Evolutionary conservation across 192 early-diverging fungal species (phyloP), one percentile per base, ranked within the genome.

Genomic region (Fimicolochytrium jonesii): DNA sequence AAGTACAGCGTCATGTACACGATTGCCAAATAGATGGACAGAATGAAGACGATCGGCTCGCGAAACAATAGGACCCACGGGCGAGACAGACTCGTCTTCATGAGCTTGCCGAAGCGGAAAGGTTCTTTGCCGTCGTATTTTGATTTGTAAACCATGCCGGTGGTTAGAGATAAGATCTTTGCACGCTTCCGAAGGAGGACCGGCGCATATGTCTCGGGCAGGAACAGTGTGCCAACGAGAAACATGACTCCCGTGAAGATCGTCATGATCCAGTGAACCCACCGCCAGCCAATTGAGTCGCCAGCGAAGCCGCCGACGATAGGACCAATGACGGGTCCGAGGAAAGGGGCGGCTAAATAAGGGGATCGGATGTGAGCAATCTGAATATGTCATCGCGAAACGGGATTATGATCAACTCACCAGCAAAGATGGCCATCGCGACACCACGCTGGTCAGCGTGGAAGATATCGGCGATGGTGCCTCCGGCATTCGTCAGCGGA

Each of bases 381-480:
- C n/a, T n/a, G n/a, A n/a, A n/a, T n/a, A n/a, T n/a, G n/a, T n/a
- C n/a, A n/a, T n/a, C n/a, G n/a, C n/a, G n/a, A n/a, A n/a, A n/a
- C n/a, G n/a, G n/a, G n/a, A n/a, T n/a, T n/a, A n/a, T n/a, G n/a
- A n/a, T n/a, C n/a, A n/a, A 44, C 43, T 44, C 43, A 44, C 43
- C 43, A 44, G 43, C 43, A 44, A 44, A 44, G 43, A 44, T 44
- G 43, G 43, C 43, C 43, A 44, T 44, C 43, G 43, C 43, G 43
- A 44, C 43, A 44, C 43, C 43, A 44, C 43, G 43, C 23, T 44
- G 43, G 23, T 44, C 43, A 44, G 43, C 43, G 23, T 3, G 43
- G 23, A 44, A 44, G n/a, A 44, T 44, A 44, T 44, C 43, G 23
- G 43, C 43, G 43, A 44, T 44, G n/a, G 43, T 44, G 43, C 43